Base-by-base conservation (phyloP, 2,329 filamentous ascomycete genomes). In the Pestalotiopsis sp. region DNA sequence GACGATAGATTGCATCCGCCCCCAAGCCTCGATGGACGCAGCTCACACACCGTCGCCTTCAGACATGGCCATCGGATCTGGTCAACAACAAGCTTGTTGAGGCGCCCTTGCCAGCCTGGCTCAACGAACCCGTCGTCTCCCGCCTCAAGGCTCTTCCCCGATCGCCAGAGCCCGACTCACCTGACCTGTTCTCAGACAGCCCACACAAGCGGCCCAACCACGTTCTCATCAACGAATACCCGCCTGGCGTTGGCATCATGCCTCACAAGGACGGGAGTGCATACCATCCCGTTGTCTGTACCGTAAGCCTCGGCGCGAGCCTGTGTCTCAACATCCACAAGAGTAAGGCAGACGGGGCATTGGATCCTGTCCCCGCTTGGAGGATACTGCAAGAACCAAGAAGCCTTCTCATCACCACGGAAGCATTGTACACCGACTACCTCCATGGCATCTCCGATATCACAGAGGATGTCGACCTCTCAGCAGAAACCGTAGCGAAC, bases 171-270 rank as follows among this genome's bases (percentile, higher is more conserved):
- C 60, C 66, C 63, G 71, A 75, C 40, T 65, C 71, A 9, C 69
- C 72, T 59, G 80, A 87, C 72, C 78, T 91, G 6, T 91, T 91
- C 73, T 77, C 79, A 20, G 77, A 83, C 22, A 93, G 94, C 64
- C 92, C 93, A 4, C 94, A 98, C 75, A 74, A 82, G 20, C 84
- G 83, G 3, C 93, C 95, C 2, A 99, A 98, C 74, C 96, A 98
- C 80, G 93, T 97, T 59, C 84, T 98, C 48, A 89, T 98, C 73
- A 99, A 99, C 76, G 94, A 98, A 78, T 99, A 98, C 78, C 85
- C 86, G 1, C 89, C 93, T 0, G 93, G 93, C 1, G 88, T 97
- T 70, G 95, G 95, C n/a, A 98, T 98, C 72, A 97, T 98, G 93
- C 91, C 94, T 60, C 95, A 98, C 78, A 96, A 98, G 84, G 95